These are phyloP conservation scores for Phalaenopsis equestris DNA, from an alignment of 106 monocot species.

Conservation along the genomic window DNA sequence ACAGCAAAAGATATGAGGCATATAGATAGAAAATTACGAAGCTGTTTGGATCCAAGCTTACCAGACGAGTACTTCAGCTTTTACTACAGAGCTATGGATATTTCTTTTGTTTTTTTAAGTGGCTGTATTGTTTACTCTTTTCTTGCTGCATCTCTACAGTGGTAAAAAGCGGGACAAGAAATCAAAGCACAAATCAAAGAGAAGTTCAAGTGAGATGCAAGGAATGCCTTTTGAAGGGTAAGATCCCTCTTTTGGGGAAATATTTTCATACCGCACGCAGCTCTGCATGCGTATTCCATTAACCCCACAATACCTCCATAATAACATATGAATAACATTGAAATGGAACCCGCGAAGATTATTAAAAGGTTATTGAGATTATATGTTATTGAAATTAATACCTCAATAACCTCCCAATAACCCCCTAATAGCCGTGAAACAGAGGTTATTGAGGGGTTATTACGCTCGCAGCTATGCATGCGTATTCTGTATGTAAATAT, in stretches of 20 bases:
- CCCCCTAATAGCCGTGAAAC: too few relatives aligned
- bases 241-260: background rate
- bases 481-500: too few relatives aligned
- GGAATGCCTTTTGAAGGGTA: constrained; percentile 16
- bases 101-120: background rate
- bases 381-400: too few relatives aligned
- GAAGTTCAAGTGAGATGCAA: constrained; percentile 31
- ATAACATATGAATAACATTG: too few relatives aligned
- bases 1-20: constrained; percentile 81
- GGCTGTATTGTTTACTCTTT: background rate
- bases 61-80: constrained; percentile 57
- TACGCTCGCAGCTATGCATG: too few relatives aligned
- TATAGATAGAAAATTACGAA: constrained; percentile 78
- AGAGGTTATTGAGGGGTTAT: too few relatives aligned
- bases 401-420: too few relatives aligned
- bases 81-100: background rate
- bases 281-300: too few relatives aligned
- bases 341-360: too few relatives aligned
- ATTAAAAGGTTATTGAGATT: too few relatives aligned
- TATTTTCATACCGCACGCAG: too few relatives aligned
- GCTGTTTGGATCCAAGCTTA: constrained; percentile 82
- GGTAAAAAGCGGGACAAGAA: constrained; percentile 75
- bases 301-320: too few relatives aligned
- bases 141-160: constrained; percentile 22
- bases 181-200: constrained; percentile 71